Percentiles rank a stretch among this genome's conserved stretches.
Conservation (phyloP, 2,329 filamentous ascomycete genomes). For the Stachybotrys chlorohalonatus region DNA sequence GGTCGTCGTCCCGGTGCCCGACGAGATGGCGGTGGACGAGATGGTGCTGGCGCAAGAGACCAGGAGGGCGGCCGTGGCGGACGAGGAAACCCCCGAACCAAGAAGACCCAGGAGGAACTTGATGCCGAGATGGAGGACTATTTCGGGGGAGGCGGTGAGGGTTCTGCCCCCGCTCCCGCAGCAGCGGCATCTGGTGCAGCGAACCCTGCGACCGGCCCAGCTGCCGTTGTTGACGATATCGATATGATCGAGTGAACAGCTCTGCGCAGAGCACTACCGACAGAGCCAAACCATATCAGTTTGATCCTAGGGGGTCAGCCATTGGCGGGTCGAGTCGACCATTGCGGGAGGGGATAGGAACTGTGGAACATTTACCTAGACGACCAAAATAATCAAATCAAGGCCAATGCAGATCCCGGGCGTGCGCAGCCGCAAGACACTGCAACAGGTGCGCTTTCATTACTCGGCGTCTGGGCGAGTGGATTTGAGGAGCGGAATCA, state of each 20-base stretch:
- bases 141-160: constrained; percentile 47
- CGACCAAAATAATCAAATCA: too few relatives aligned
- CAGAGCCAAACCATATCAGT: not conserved
- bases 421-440: too few relatives aligned
- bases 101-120: constrained; percentile 84
- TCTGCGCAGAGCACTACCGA: not conserved
- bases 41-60: constrained; percentile 24
- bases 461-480: too few relatives aligned
- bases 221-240: constrained; percentile 42
- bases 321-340: not conserved
- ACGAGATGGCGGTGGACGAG: constrained; percentile 24
- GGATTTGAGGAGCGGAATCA: not conserved
- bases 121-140: constrained; percentile 98
- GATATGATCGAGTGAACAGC: constrained; percentile 58
- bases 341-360: not conserved
- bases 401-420: too few relatives aligned
- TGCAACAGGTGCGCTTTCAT: too few relatives aligned
- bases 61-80: constrained; percentile 27
- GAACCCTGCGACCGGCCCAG: constrained; percentile 6
- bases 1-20: constrained; percentile 39
- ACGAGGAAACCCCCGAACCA: constrained; percentile 46
- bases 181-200: constrained; percentile 23
- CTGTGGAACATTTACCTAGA: not conserved
- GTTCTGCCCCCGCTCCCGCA: constrained; percentile 13
- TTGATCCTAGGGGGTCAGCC: not conserved